These are phyloP conservation scores for Rhexocercosporidium sp. DNA, from an alignment of 2,329 filamentous ascomycete genomes.

Conservation along the genomic window DNA sequence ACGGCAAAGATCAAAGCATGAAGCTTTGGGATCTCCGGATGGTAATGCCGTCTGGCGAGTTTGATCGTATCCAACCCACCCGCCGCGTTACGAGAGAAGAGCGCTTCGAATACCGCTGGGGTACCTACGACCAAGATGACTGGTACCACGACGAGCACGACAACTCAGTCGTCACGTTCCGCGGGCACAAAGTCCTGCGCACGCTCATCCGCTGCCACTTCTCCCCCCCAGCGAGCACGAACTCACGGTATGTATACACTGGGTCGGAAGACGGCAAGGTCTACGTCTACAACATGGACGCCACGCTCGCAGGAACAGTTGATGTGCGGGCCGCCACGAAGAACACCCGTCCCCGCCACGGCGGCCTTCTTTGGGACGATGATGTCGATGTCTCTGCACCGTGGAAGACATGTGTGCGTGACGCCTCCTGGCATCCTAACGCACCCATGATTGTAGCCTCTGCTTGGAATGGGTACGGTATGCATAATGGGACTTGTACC, in stretches of 20 bases:
- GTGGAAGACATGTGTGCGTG: conserved; percentile 73
- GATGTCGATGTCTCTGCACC: conserved; percentile 29
- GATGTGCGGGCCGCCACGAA: conserved; percentile 76
- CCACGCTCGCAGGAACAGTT: conserved; percentile 77
- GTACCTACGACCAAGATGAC: conserved; percentile 66
- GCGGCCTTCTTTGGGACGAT: conserved; percentile 31
- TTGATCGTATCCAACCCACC: conserved; percentile 60
- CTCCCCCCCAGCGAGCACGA: conserved; percentile 82
- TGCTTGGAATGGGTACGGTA: conserved; percentile 72
- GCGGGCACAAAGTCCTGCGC: conserved; percentile 85
- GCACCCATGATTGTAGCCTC: conserved; percentile 72
- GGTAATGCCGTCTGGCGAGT: conserved; percentile 77
- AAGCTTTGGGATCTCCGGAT: conserved; percentile 96
- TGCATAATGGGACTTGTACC: conserved; percentile 67
- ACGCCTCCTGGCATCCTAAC: conserved; percentile 75
- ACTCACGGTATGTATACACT: conserved; percentile 91
- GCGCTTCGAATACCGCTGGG: conserved; percentile 77
- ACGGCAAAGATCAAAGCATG: conserved; percentile 95
- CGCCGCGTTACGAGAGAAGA: conserved; percentile 55
- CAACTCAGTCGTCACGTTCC: conserved; percentile 91
- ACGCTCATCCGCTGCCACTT: conserved; percentile 97
- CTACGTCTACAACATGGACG: conserved; percentile 92
- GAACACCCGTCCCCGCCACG: conserved; percentile 58
- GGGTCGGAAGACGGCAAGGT: conserved; percentile 90
- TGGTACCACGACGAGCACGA: conserved; percentile 81